phyloP scores from a whole-genome alignment of 202 grass and related monocot genomes.

The Musa balbisiana region DNA sequence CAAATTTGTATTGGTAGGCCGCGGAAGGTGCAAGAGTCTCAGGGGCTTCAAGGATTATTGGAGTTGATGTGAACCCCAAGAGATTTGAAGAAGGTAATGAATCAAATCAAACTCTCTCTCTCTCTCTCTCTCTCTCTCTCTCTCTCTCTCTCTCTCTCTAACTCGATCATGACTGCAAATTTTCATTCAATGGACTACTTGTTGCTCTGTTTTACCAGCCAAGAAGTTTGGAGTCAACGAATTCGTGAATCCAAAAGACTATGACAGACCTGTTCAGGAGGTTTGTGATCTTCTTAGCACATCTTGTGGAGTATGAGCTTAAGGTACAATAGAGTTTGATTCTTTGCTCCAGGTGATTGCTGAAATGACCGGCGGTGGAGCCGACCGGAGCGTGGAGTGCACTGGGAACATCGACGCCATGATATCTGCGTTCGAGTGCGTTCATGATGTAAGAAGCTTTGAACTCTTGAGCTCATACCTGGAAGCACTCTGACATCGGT shows the following conservation, averaged over 20 bases:
- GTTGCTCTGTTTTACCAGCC: constrained; percentile 28
- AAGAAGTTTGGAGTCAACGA: constrained; percentile 74
- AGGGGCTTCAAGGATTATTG: constrained; percentile 65
- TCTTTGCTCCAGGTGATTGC: constrained; percentile 35
- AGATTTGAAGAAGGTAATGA: constrained; percentile 52
- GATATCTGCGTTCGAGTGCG: constrained; percentile 70
- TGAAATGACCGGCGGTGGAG: constrained; percentile 70
- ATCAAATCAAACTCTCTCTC: neutral
- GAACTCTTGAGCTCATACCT: neutral
- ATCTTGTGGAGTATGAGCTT: neutral
- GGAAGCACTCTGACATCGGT: neutral
- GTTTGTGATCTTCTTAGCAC: neutral
- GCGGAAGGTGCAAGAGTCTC: constrained; percentile 64
- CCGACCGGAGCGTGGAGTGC: constrained; percentile 55
- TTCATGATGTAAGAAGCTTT: constrained; percentile 42
- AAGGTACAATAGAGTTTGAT: neutral
- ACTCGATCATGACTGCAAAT: neutral
- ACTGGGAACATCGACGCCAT: constrained; percentile 69
- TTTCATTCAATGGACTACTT: neutral
- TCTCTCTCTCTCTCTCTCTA: no score
- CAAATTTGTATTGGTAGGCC: constrained; percentile 25
- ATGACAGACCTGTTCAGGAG: constrained; percentile 65
- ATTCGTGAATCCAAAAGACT: constrained; percentile 66
- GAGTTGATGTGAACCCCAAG: constrained; percentile 58
- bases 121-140: no score